Conservation (phyloP, 2,329 filamentous ascomycete species). For the Pseudogymnoascus pannorum region DNA sequence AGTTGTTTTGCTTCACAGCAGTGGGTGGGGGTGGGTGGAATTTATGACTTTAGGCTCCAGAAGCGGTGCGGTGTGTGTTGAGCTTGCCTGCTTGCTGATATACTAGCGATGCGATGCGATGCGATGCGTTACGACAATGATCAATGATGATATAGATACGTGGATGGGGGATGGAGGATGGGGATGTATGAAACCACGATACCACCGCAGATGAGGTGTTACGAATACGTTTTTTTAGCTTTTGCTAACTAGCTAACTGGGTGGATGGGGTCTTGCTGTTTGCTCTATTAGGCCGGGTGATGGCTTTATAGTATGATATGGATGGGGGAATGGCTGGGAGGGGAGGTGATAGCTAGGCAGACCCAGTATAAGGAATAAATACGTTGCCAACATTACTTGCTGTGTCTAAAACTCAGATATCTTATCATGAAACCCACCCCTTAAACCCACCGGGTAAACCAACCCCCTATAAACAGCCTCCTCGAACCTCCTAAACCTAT, state of each 20-base stretch:
- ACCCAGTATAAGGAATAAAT: neutral
- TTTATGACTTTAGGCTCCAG: neutral
- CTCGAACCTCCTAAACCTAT: slow-evolving; percentile 10
- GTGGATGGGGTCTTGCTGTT: neutral
- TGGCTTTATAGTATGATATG: neutral
- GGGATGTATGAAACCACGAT: neutral
- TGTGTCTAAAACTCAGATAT: no score
- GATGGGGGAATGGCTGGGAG: neutral
- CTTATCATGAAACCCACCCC: no score
- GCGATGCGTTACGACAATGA: neutral
- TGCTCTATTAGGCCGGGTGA: neutral
- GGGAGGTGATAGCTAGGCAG: neutral
- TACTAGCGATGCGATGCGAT: neutral
- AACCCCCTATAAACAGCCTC: slow-evolving; percentile 4
- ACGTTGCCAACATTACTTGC: no score
- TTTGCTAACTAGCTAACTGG: neutral
- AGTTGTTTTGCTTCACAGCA: no score
- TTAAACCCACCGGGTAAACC: no score
- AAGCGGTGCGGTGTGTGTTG: neutral
- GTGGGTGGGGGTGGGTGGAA: no score
- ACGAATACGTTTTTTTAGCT: slow-evolving; percentile 1
- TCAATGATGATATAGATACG: neutral
- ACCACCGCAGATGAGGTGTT: neutral
- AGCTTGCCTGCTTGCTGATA: neutral
- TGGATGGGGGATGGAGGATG: neutral